phyloP scores from a whole-genome alignment of 1,284 basidiomycete species.

The Fomes fomentarius region DNA sequence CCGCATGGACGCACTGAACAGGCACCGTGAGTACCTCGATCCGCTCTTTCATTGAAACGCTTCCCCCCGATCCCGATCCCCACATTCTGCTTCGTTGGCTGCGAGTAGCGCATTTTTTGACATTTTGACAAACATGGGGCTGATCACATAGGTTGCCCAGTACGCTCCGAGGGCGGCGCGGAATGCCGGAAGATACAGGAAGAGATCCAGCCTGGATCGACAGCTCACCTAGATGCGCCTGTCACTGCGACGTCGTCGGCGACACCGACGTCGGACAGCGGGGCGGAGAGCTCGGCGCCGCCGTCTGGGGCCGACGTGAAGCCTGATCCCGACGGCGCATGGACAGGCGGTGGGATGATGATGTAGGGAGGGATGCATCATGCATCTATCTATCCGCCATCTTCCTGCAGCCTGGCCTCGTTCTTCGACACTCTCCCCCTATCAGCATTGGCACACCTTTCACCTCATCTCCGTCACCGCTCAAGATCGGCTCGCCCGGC shows the following conservation, averaged over 20 bases:
- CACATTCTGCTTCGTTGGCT: neutral
- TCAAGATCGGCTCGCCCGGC: neutral
- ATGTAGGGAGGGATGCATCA: slow-evolving; percentile 20
- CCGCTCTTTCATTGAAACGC: neutral
- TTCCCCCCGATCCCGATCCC: neutral
- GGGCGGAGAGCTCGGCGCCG: slow-evolving; percentile 20
- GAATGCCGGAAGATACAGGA: slow-evolving; percentile 50
- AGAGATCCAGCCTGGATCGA: slow-evolving; percentile 30
- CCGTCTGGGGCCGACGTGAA: slow-evolving; percentile 23
- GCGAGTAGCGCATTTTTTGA: neutral
- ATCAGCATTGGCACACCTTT: too few relatives aligned
- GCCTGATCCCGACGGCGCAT: slow-evolving; percentile 30
- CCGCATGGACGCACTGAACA: slow-evolving; percentile 78
- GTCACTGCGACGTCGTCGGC: slow-evolving; percentile 14
- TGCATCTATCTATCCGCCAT: neutral
- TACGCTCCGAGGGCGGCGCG: slow-evolving; percentile 59
- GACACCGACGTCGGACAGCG: slow-evolving; percentile 18
- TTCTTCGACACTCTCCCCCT: neutral
- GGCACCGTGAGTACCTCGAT: slow-evolving; percentile 61
- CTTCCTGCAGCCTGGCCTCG: neutral
- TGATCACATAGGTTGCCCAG: slow-evolving; percentile 33
- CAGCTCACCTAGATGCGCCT: slow-evolving; percentile 23
- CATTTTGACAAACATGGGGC: slow-evolving; percentile 1
- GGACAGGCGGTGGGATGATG: slow-evolving; percentile 25
- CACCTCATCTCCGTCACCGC: neutral